phyloP scores from a whole-genome alignment of 2,329 filamentous ascomycete genomes.

The Lasiodiplodia gonubiensis region DNA sequence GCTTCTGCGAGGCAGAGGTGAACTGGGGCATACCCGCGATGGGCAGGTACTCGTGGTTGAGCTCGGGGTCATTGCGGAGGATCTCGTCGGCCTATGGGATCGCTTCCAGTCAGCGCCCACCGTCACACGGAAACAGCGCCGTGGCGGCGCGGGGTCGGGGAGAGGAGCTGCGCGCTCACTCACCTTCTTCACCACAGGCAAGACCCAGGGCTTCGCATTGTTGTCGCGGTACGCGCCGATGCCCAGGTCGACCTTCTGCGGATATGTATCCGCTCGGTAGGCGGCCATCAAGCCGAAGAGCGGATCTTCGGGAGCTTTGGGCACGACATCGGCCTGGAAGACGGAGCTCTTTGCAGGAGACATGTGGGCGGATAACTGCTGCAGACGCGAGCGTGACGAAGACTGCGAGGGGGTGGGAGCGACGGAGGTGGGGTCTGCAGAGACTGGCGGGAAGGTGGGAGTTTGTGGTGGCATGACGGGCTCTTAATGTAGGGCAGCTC shows the following conservation, averaged over 20 bases:
- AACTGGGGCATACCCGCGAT: slow-evolving; percentile 88
- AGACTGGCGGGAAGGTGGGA: slow-evolving; percentile 30
- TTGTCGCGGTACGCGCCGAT: slow-evolving; percentile 95
- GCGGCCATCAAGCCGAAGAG: slow-evolving; percentile 92
- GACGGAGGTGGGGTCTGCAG: slow-evolving; percentile 19
- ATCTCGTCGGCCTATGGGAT: slow-evolving; percentile 80
- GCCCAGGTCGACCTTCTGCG: slow-evolving; percentile 91
- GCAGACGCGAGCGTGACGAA: slow-evolving; percentile 46
- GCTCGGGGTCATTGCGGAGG: slow-evolving; percentile 82
- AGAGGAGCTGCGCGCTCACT: slow-evolving; percentile 56
- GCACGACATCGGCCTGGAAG: slow-evolving; percentile 78
- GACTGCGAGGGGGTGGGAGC: background rate
- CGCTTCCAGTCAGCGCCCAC: slow-evolving; percentile 27
- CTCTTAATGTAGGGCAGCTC: slow-evolving; percentile 23
- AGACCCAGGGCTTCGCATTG: slow-evolving; percentile 94
- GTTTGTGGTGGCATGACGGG: slow-evolving; percentile 29
- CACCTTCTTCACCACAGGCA: slow-evolving; percentile 97
- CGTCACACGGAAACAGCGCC: slow-evolving; percentile 4
- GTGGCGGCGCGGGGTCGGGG: background rate
- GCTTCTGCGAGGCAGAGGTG: slow-evolving; percentile 86
- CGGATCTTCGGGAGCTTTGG: slow-evolving; percentile 91
- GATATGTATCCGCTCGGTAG: slow-evolving; percentile 76
- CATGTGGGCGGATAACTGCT: slow-evolving; percentile 73
- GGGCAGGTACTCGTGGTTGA: slow-evolving; percentile 98
- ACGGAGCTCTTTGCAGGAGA: slow-evolving; percentile 65